phyloP scores from a whole-genome alignment of 139 green algal species.

The Gonium pectorale region DNA sequence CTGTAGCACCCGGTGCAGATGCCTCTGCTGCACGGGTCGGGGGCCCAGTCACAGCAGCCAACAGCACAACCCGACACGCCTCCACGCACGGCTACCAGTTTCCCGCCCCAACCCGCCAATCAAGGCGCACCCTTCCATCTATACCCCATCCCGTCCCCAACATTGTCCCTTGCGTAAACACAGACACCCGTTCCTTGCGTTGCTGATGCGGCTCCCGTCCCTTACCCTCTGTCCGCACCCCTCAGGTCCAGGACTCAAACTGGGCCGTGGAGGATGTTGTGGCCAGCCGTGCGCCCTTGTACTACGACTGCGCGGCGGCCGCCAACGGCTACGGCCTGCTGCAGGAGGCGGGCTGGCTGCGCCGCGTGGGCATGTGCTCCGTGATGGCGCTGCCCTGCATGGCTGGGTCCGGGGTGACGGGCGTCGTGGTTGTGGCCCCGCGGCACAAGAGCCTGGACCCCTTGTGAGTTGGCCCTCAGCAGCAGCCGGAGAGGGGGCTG shows the following conservation, averaged over 20 bases:
- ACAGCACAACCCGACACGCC: too few relatives aligned
- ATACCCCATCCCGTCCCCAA: too few relatives aligned
- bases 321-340: conserved; percentile 35
- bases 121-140: too few relatives aligned
- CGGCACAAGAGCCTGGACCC: conserved; percentile 33
- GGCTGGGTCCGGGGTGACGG: conserved; percentile 1
- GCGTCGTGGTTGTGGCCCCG: conserved; percentile 17
- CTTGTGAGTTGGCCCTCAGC: conserved; percentile 24
- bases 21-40: too few relatives aligned
- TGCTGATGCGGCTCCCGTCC: too few relatives aligned
- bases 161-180: too few relatives aligned
- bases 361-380: conserved; percentile 34
- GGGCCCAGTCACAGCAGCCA: too few relatives aligned
- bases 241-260: conserved; percentile 35
- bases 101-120: too few relatives aligned
- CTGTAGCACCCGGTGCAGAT: too few relatives aligned
- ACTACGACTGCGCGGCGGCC: conserved; percentile 42
- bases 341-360: conserved; percentile 31
- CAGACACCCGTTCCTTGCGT: too few relatives aligned
- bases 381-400: conserved; percentile 42
- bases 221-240: neutral
- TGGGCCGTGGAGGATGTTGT: conserved; percentile 40
- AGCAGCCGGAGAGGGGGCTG: neutral
- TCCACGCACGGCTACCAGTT: too few relatives aligned
- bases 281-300: conserved; percentile 10